Evolutionary conservation across 2,329 filamentous ascomycete genomes (phyloP).

Genomic region (Aspergillus pseudoviridinutans): DNA sequence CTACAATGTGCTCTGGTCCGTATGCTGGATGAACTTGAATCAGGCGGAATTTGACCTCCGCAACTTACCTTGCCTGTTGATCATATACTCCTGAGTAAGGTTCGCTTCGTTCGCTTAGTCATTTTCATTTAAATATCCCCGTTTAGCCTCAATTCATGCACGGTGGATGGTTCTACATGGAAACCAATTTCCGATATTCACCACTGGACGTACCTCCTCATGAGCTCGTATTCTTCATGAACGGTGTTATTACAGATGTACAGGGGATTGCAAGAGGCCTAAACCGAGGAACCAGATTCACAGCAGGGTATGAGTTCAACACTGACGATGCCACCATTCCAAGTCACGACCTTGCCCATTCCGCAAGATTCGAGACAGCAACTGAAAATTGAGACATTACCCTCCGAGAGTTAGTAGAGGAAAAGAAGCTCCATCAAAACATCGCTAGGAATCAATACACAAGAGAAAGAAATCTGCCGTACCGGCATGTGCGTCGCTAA

Average conservation of each 20-base stretch:
- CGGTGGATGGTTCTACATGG: background rate
- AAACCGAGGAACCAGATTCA: background rate
- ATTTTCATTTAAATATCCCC: background rate
- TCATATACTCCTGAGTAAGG: background rate
- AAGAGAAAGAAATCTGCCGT: background rate
- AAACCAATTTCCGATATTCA: background rate
- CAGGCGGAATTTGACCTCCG: constrained; percentile 3
- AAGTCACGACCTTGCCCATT: background rate
- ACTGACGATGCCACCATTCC: background rate
- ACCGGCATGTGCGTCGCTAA: constrained; percentile 5
- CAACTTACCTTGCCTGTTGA: background rate
- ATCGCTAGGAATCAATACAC: background rate
- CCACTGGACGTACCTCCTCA: background rate
- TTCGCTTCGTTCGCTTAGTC: background rate
- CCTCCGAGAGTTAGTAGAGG: background rate
- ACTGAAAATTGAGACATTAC: background rate
- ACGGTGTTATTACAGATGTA: constrained; percentile 5
- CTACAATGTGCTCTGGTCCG: background rate
- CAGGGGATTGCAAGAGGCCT: background rate
- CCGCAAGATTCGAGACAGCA: background rate
- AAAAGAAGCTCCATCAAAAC: background rate
- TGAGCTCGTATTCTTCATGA: background rate
- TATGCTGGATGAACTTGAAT: background rate
- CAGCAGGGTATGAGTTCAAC: background rate
- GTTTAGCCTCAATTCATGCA: background rate